Base-by-base conservation (phyloP, 129 eudicot species). In the Tagetes patula region DNA sequence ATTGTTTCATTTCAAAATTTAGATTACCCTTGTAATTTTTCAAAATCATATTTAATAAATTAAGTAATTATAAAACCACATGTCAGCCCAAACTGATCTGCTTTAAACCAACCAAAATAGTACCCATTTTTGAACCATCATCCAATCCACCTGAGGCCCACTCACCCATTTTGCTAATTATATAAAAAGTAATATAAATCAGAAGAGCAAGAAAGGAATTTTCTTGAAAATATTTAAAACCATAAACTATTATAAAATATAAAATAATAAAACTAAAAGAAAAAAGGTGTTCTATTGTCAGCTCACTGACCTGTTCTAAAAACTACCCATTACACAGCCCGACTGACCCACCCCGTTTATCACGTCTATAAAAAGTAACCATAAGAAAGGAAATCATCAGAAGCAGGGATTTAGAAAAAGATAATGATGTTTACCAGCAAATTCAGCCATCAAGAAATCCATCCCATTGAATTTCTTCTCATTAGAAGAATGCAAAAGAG, bases 401-500 rank as follows among this genome's bases (percentile, higher is more conserved):
- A 13, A 58, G 42, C 38, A 8, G 38, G 33, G 72, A 41, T 75
- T 59, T 64, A 12, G 10, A 10, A 34, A 66, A 31, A 63, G 54
- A 32, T n/a, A 67, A 42, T 12, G 43, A 60, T 36, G 68, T 61
- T 45, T 74, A 88, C 99, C 99, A 79, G 97, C 96, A 82, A 90
- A 90, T 84, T 94, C 93, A 65, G 93, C 96, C 99, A 88, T 87
- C 84, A 90, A 77, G 81, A 87, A 90, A 72, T 94, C 99, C 27
- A 90, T 77, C 47, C 93, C 99, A 50, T 88, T 88, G 67, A 86
- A 53, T 70, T 94, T 94, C 84, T 82, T 94, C 62, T 88, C 98
- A 80, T 67, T 80, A 65, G 98, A 82, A 31, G 93, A 76, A 77
- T 93, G 96, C 80, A 90, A 68, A 78, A 93, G 96, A 27, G 98